Evolutionary conservation across 495 filamentous ascomycete species (phyloP).

Genomic region (Diplogelasinospora grovesii): DNA sequence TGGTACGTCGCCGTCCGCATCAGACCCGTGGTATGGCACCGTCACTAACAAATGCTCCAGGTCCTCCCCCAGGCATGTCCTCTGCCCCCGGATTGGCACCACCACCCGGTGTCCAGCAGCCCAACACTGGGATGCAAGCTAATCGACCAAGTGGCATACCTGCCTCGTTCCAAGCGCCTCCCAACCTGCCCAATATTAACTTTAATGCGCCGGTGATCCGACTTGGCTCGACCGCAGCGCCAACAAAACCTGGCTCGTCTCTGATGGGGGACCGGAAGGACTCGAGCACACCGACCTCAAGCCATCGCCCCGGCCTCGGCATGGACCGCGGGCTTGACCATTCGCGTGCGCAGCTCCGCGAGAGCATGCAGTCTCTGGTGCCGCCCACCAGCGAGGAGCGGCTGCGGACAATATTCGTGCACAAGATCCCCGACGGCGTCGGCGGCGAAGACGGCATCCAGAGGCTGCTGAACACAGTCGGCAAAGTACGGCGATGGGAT

Average conservation of each 20-base stretch:
- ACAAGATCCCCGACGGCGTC: constrained; percentile 70
- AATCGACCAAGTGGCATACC: constrained; percentile 75
- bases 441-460: constrained; percentile 80
- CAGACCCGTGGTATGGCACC: too few relatives aligned
- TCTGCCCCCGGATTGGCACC: constrained; percentile 72
- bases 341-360: constrained; percentile 61
- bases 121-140: constrained; percentile 55
- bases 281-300: constrained; percentile 31
- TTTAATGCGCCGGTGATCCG: constrained; percentile 96
- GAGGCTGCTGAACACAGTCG: constrained; percentile 68
- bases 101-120: constrained; percentile 73
- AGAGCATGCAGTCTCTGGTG: constrained; percentile 68
- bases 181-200: constrained; percentile 96
- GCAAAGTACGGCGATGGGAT: constrained; percentile 77
- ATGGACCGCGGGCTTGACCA: constrained; percentile 56
- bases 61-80: constrained; percentile 65
- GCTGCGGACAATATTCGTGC: constrained; percentile 82
- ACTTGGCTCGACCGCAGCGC: constrained; percentile 63
- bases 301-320: constrained; percentile 63
- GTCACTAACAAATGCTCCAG: constrained; percentile 25
- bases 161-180: constrained; percentile 78
- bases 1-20: constrained; percentile 50
- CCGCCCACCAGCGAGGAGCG: constrained; percentile 89
- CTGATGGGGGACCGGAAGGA: constrained; percentile 39
- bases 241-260: constrained; percentile 53